Base-by-base conservation (phyloP, 73 alveolate species). In the Paramecium bursaria region DNA sequence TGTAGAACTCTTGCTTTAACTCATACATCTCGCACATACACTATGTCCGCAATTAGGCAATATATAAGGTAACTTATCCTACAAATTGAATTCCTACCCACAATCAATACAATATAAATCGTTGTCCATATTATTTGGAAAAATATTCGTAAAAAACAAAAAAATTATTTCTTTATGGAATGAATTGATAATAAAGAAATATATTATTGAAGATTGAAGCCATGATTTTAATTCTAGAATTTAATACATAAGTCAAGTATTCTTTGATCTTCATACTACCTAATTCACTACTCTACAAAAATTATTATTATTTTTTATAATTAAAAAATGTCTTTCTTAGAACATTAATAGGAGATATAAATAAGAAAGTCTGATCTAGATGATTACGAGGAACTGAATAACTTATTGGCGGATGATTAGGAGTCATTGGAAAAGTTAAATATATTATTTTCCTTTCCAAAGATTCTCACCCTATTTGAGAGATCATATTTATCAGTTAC, bases 401-500 rank as follows among this genome's bases (percentile, higher is more conserved):
- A 61, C 30, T 33, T 61, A 35, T 33, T 61, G 51, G 15, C 30
- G 9, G 80, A 61, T 15, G 80, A 61, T n/a, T n/a, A 61, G 80
- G 80, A 9, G 80, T 33, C 11, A 11, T 7, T 39, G 93, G 57
- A 46, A 88, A 75, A 29, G 23, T 31, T 46, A 33, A 74, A 27
- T 19, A n/a, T 46, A 17, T 67, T 88, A 26, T 93, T 90, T 86
- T 76, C 94, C 25, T 86, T 85, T 74, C 96, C 96, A 6, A 87
- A 85, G 52, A 86, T 94, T 44, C 92, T 92, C 9, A 94, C 88
- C 50, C 48, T 94, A 48, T 90, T 94, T 52, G 98, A 94, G 53
- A 91, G 95, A 14, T 87, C 96, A 51, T 92, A 87, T 73, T 88
- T 94, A 17, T 52, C 95, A 14, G 91, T 94, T 55, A 90, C 96